Conservation (phyloP, 345 rosid genomes). For the Dipteronia sinensis region DNA sequence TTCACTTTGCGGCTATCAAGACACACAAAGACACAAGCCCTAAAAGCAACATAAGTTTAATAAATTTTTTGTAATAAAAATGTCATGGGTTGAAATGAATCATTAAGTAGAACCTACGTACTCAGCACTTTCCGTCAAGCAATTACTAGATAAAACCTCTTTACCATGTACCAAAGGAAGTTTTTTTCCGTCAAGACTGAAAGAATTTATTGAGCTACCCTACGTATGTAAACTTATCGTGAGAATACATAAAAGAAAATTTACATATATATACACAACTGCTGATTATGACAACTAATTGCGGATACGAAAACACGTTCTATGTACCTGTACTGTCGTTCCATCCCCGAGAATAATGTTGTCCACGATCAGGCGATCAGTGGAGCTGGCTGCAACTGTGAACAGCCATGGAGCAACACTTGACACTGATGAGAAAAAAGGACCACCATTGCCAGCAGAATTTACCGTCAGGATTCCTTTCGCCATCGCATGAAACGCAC, state of each 20-base stretch:
- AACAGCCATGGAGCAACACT: constrained; percentile 54
- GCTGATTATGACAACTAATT: too few species aligned
- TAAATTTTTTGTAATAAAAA: not conserved
- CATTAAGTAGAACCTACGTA: constrained; percentile 27
- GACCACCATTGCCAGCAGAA: constrained; percentile 42
- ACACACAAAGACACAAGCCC: constrained; percentile 29
- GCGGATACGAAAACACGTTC: not conserved
- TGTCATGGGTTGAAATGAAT: not conserved
- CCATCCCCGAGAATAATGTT: constrained; percentile 47
- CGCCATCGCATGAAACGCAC: constrained; percentile 52
- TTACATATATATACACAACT: too few species aligned
- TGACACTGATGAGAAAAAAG: accelerated
- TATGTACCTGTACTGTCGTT: constrained; percentile 37
- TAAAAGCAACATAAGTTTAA: constrained; percentile 12
- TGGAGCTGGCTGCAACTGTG: constrained; percentile 50
- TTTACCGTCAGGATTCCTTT: constrained; percentile 52
- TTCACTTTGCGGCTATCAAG: constrained; percentile 32
- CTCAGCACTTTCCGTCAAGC: not conserved
- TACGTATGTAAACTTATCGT: not conserved
- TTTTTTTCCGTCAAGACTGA: constrained; percentile 26
- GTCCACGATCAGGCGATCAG: constrained; percentile 37
- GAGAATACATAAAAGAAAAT: not conserved
- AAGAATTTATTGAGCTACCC: constrained; percentile 44
- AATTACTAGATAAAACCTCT: constrained; percentile 5
- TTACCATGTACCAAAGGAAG: constrained; percentile 36